phyloP scores from a whole-genome alignment of 2,329 filamentous ascomycete genomes.

The Phialophora tarda region DNA sequence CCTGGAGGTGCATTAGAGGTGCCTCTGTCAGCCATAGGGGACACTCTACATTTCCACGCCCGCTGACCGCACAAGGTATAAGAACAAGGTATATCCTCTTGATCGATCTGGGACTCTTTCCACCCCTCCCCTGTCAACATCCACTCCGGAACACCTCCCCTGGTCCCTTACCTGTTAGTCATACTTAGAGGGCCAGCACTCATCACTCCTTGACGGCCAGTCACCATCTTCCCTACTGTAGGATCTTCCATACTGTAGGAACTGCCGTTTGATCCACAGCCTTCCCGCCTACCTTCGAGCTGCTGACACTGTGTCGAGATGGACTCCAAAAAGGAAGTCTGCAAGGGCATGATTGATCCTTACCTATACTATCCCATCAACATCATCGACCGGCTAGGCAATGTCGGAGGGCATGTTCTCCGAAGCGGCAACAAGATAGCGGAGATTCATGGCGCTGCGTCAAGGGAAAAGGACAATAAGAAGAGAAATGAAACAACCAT shows the following conservation, averaged over 20 bases:
- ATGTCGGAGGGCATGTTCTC: background rate
- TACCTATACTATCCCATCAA: background rate
- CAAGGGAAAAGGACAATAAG: background rate
- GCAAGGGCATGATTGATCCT: background rate
- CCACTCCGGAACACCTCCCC: background rate
- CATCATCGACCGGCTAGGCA: background rate
- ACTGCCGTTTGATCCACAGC: background rate
- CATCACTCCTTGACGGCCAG: background rate
- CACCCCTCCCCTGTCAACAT: background rate
- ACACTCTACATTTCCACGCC: background rate
- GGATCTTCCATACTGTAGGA: background rate
- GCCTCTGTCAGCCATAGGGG: background rate
- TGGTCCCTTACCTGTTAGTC: background rate
- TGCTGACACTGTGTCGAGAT: background rate
- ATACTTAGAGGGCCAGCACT: background rate
- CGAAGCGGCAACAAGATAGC: background rate
- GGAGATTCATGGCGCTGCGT: too few relatives aligned
- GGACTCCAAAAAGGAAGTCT: background rate
- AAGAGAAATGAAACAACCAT: background rate
- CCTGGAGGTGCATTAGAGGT: background rate
- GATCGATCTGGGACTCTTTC: background rate
- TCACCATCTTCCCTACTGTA: background rate
- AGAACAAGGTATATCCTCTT: background rate
- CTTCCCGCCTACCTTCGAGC: background rate
- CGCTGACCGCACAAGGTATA: background rate